These are phyloP conservation scores for Willaertia magna DNA, from an alignment of 208 protist genomes.

Conservation along the genomic window DNA sequence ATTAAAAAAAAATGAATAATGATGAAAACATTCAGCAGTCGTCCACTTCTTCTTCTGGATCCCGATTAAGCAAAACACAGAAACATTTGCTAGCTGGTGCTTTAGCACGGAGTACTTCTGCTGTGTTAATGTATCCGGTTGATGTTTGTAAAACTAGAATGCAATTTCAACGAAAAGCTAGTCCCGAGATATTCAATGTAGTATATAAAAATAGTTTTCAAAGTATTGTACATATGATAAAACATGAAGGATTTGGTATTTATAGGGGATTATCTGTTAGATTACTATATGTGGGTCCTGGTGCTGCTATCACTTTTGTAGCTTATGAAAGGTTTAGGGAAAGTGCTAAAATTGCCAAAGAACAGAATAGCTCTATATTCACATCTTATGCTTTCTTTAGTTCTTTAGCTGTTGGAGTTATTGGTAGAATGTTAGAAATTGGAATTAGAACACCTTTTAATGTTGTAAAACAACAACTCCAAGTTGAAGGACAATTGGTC, in stretches of 20 bases:
- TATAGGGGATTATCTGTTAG: conserved; percentile 4
- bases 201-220: neutral
- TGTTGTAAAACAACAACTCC: conserved; percentile 13
- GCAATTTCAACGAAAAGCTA: neutral
- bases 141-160: conserved; percentile 9
- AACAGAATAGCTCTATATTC: neutral
- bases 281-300: conserved; percentile 8
- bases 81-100: conserved; percentile 7
- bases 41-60: too few relatives aligned
- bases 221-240: neutral
- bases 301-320: neutral
- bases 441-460: conserved; percentile 2
- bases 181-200: neutral
- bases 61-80: too few relatives aligned
- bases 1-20: too few relatives aligned
- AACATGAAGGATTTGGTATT: neutral
- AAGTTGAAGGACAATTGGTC: neutral
- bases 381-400: neutral
- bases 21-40: too few relatives aligned
- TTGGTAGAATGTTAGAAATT: neutral
- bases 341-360: neutral
- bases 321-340: neutral
- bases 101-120: neutral
- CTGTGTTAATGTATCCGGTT: conserved; percentile 8
- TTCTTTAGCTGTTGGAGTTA: neutral